Conservation (phyloP, 1,139 yeast species). For the Candida smagusa region DNA sequence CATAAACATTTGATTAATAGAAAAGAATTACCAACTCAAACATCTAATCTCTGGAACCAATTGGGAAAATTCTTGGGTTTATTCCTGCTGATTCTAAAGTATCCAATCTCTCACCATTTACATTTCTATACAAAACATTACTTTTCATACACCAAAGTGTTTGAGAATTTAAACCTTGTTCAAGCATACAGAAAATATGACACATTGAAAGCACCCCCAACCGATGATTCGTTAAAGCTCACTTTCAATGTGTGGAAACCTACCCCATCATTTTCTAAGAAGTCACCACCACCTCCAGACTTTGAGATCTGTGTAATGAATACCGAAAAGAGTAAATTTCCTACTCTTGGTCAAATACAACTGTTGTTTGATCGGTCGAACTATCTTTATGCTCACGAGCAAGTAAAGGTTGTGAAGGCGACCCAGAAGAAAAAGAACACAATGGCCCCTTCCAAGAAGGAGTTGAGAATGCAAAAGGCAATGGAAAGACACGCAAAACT, state of each 20-base stretch:
- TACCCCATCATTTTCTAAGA: conserved; percentile 62
- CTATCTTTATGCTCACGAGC: conserved; percentile 10
- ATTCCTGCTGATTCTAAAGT: conserved; percentile 6
- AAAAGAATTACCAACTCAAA: neutral
- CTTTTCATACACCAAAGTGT: conserved; percentile 37
- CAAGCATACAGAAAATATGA: conserved; percentile 23
- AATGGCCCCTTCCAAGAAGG: conserved; percentile 15
- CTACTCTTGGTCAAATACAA: conserved; percentile 42
- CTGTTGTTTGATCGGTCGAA: conserved; percentile 24
- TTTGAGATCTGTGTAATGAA: conserved; percentile 65
- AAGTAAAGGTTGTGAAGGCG: conserved; percentile 5
- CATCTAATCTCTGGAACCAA: neutral
- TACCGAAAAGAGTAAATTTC: conserved; percentile 49
- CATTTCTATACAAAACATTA: conserved; percentile 25
- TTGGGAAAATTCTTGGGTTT: neutral
- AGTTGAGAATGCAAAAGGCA: conserved; percentile 19
- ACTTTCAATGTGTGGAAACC: conserved; percentile 87
- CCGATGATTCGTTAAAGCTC: conserved; percentile 1
- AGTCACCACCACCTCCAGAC: conserved; percentile 61
- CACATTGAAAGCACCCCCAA: conserved; percentile 7
- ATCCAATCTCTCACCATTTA: conserved; percentile 9
- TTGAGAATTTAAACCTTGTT: conserved; percentile 33
- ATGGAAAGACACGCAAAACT: conserved; percentile 26
- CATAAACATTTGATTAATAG: neutral
- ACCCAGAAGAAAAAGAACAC: conserved; percentile 9